A percentile compares a stretch with the other conserved stretches of the same genome.
phyloP scores from a whole-genome alignment of 192 early-diverging fungal species.

The Funneliformis geosporum region DNA sequence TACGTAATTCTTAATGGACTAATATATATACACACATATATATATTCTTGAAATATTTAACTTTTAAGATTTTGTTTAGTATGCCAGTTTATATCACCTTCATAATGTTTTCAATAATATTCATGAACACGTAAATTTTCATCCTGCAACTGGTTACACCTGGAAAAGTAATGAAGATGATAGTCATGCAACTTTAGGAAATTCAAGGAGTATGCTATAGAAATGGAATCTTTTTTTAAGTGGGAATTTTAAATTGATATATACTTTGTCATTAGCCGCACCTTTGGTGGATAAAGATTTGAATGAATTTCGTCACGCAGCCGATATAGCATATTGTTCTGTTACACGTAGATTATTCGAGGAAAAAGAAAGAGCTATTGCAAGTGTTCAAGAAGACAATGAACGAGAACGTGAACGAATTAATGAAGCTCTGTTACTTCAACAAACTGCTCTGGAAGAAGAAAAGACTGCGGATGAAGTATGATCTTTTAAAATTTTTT shows the following conservation, averaged over 20 bases:
- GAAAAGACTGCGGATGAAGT: background rate
- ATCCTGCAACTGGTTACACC: conserved; percentile 57
- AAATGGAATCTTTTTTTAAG: background rate
- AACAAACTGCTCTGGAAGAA: background rate
- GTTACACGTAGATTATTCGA: background rate
- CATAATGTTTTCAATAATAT: conserved; percentile 58
- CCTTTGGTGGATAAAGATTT: background rate
- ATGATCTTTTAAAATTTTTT: background rate
- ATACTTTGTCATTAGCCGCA: background rate
- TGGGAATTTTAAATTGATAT: background rate
- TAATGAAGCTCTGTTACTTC: background rate
- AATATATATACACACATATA: no score
- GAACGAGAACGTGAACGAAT: background rate
- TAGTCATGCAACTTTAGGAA: background rate
- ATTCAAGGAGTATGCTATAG: background rate
- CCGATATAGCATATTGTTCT: background rate
- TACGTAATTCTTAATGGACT: conserved; percentile 37
- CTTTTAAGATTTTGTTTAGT: conserved; percentile 31
- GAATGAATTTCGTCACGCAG: background rate
- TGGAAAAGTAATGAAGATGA: conserved; percentile 43
- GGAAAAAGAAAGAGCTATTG: background rate
- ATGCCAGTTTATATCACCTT: conserved; percentile 51
- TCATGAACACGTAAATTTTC: conserved; percentile 49
- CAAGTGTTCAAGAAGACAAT: background rate
- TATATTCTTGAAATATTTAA: background rate